Evolutionary conservation across 768 basidiomycete species (phyloP).

Genomic region (Mycena metata): DNA sequence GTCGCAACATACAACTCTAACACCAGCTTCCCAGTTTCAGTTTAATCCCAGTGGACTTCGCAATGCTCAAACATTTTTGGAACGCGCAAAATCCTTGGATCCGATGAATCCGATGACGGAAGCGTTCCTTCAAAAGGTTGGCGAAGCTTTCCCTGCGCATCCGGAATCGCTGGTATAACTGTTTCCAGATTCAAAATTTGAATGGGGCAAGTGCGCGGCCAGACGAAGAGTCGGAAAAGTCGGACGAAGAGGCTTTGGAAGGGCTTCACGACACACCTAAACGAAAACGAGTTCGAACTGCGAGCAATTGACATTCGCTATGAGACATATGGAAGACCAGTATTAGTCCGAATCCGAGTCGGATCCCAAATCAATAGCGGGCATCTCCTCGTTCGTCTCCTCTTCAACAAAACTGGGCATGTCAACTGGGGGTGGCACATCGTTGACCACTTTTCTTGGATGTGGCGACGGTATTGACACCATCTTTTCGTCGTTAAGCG

Average conservation of each 20-base stretch:
- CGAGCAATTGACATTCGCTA: conserved; percentile 3
- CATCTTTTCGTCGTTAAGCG: neutral
- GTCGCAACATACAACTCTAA: conserved; percentile 22
- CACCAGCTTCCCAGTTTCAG: conserved; percentile 32
- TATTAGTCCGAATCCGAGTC: conserved; percentile 75
- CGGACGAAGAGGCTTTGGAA: conserved; percentile 47
- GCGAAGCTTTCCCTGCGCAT: neutral
- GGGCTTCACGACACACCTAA: conserved; percentile 31
- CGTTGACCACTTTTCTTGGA: neutral
- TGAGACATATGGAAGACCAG: conserved; percentile 1
- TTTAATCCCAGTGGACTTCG: conserved; percentile 57
- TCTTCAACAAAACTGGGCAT: conserved; percentile 35
- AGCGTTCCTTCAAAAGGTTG: conserved; percentile 68
- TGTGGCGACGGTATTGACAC: neutral
- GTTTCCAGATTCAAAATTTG: conserved; percentile 30
- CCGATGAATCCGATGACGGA: conserved; percentile 66
- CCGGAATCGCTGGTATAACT: neutral
- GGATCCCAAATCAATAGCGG: conserved; percentile 81
- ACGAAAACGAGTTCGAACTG: conserved; percentile 45
- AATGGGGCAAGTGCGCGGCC: conserved; percentile 23
- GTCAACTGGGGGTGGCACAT: neutral
- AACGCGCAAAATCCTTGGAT: conserved; percentile 73
- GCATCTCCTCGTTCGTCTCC: conserved; percentile 83
- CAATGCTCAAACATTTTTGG: conserved; percentile 74
- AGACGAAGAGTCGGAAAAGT: conserved; percentile 49